Percentiles rank a stretch among this genome's conserved stretches.
Conservation (phyloP, 805 yeast genomes). For the Cyberlindnera meyerae region DNA sequence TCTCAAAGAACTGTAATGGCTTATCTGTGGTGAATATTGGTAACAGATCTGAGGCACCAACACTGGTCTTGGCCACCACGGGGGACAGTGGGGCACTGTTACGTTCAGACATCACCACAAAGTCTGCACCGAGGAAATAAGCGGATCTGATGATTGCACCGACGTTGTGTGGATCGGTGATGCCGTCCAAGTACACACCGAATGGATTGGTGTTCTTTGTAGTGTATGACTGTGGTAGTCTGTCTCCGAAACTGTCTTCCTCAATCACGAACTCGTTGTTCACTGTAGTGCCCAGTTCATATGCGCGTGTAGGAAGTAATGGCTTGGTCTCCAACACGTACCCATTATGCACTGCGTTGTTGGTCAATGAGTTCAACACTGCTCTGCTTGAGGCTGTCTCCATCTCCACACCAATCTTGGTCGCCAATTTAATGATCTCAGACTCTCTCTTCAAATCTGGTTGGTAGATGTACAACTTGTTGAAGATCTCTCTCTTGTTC, state of each 20-base stretch:
- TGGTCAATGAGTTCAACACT: slow-evolving; percentile 54
- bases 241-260: slow-evolving; percentile 26
- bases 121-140: slow-evolving; percentile 77
- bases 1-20: slow-evolving; percentile 58
- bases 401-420: slow-evolving; percentile 24
- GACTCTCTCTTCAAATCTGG: slow-evolving; percentile 28
- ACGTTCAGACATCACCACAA: slow-evolving; percentile 60
- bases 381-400: slow-evolving; percentile 27
- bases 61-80: slow-evolving; percentile 71
- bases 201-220: slow-evolving; percentile 44
- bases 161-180: slow-evolving; percentile 82
- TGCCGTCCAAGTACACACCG: slow-evolving; percentile 71
- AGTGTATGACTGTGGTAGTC: slow-evolving; percentile 16
- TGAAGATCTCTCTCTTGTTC: slow-evolving; percentile 47
- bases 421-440: slow-evolving; percentile 45
- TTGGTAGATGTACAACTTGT: slow-evolving; percentile 46
- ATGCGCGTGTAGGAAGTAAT: slow-evolving; percentile 31
- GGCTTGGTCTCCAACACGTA: slow-evolving; percentile 65
- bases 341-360: slow-evolving; percentile 77
- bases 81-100: slow-evolving; percentile 76
- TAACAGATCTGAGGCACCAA: slow-evolving; percentile 78
- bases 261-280: slow-evolving; percentile 16
- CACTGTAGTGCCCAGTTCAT: slow-evolving; percentile 20
- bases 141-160: slow-evolving; percentile 83
- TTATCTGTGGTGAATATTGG: slow-evolving; percentile 54